Conservation (phyloP, 371 early-diverging fungal genomes). For the Mucor irregularis region DNA sequence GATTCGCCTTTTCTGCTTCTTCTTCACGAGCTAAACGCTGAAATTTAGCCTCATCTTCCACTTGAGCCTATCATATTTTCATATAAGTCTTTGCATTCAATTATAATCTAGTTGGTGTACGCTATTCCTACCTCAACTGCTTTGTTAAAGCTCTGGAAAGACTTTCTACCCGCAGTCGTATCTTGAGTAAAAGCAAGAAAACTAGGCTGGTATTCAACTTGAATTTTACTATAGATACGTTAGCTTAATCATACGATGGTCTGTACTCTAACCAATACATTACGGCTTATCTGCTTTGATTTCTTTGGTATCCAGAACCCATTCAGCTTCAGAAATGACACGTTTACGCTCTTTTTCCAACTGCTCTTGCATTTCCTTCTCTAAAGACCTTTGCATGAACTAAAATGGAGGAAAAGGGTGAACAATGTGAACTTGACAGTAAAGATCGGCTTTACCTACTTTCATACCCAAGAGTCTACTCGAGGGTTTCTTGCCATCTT, state of each 20-base stretch:
- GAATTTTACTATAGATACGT: conserved; percentile 42
- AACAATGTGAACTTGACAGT: neutral
- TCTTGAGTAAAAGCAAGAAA: conserved; percentile 41
- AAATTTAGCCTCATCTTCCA: conserved; percentile 14
- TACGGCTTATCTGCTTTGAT: conserved; percentile 53
- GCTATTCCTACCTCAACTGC: conserved; percentile 44
- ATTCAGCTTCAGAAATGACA: conserved; percentile 59
- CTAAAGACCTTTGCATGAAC: conserved; percentile 63
- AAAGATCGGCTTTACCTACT: conserved; percentile 10
- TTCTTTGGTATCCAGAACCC: conserved; percentile 51
- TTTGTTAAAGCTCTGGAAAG: conserved; percentile 57
- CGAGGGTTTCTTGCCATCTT: conserved; percentile 38
- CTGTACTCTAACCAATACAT: neutral
- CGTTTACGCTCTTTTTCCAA: conserved; percentile 47
- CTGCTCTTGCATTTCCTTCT: conserved; percentile 35
- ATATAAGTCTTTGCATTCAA: neutral
- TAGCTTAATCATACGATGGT: neutral
- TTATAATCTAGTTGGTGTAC: neutral
- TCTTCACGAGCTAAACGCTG: conserved; percentile 29
- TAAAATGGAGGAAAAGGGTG: conserved; percentile 1
- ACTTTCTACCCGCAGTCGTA: conserved; percentile 42
- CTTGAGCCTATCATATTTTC: conserved; percentile 2
- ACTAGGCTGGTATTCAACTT: conserved; percentile 55
- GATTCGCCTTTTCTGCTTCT: conserved; percentile 16
- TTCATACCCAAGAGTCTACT: conserved; percentile 49